Conservation (phyloP, 495 filamentous ascomycete species). For the Talaromyces trachyspermus region DNA sequence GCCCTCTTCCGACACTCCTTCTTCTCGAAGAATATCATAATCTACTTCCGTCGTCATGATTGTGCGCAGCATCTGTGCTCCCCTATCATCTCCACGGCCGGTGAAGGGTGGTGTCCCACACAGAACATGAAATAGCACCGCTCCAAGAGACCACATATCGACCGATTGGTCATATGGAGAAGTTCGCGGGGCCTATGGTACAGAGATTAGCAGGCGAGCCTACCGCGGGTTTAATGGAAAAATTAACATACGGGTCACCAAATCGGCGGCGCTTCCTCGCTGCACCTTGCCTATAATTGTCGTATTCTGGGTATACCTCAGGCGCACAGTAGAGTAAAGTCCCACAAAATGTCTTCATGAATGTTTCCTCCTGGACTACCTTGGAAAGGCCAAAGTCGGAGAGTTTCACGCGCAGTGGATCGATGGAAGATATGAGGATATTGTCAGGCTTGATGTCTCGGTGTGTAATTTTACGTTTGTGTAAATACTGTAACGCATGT, state of each 20-base stretch:
- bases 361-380: slow-evolving; percentile 80
- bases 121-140: slow-evolving; percentile 77
- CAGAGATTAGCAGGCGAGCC: slow-evolving; percentile 13
- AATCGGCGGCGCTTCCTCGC: slow-evolving; percentile 45
- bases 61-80: slow-evolving; percentile 62
- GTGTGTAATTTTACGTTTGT: slow-evolving; percentile 81
- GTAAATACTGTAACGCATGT: slow-evolving; percentile 78
- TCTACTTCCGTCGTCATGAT: slow-evolving; percentile 73
- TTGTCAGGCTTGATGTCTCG: slow-evolving; percentile 98
- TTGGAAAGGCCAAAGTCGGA: slow-evolving; percentile 97
- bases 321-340: slow-evolving; percentile 94
- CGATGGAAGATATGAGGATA: slow-evolving; percentile 66
- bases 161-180: slow-evolving; percentile 77
- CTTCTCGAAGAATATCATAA: slow-evolving; percentile 45
- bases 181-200: slow-evolving; percentile 32
- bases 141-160: slow-evolving; percentile 91
- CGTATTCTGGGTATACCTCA: slow-evolving; percentile 86
- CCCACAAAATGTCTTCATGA: slow-evolving; percentile 92
- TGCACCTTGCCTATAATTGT: slow-evolving; percentile 35
- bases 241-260: slow-evolving; percentile 35
- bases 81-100: slow-evolving; percentile 50
- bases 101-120: slow-evolving; percentile 70
- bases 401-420: slow-evolving; percentile 78
- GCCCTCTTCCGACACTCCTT: slow-evolving; percentile 52
- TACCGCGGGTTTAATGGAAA: neutral